Conservation (phyloP, 306 rosid genomes). For the Ochetophila trinervis region DNA sequence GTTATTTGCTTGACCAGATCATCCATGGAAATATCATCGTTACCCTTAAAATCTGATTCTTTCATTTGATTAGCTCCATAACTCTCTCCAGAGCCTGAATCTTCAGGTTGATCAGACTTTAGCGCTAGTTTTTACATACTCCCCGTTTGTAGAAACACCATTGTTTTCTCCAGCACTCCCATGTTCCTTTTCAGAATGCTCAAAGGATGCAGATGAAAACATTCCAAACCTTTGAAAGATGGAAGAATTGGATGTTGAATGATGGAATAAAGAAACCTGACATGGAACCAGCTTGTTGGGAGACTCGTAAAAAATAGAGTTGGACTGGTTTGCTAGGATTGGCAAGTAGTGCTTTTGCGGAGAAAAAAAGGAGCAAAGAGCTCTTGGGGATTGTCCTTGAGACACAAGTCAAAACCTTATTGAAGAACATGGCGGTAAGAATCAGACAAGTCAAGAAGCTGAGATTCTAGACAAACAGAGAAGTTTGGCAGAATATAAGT, state of each 20-base stretch:
- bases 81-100: conserved; percentile 17
- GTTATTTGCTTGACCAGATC: conserved; percentile 76
- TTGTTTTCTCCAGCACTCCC: conserved; percentile 28
- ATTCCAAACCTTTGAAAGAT: conserved; percentile 39
- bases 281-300: conserved; percentile 38
- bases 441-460: conserved; percentile 9
- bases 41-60: conserved; percentile 61
- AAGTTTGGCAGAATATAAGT: background rate
- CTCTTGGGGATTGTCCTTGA: conserved; percentile 47
- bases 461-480: background rate
- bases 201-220: conserved; percentile 64
- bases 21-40: conserved; percentile 51
- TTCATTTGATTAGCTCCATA: conserved; percentile 34
- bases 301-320: conserved; percentile 40
- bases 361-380: conserved; percentile 46
- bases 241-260: conserved; percentile 28
- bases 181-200: conserved; percentile 41
- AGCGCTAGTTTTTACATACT: conserved; percentile 6
- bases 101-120: conserved; percentile 35
- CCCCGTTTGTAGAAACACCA: conserved; percentile 38
- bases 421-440: conserved; percentile 48
- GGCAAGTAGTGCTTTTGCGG: conserved; percentile 34
- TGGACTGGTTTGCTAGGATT: conserved; percentile 41
- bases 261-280: conserved; percentile 43
- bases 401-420: conserved; percentile 41